These are phyloP conservation scores for Fusarium nodosum DNA, from an alignment of 2,329 filamentous ascomycete species.

Conservation along the genomic window DNA sequence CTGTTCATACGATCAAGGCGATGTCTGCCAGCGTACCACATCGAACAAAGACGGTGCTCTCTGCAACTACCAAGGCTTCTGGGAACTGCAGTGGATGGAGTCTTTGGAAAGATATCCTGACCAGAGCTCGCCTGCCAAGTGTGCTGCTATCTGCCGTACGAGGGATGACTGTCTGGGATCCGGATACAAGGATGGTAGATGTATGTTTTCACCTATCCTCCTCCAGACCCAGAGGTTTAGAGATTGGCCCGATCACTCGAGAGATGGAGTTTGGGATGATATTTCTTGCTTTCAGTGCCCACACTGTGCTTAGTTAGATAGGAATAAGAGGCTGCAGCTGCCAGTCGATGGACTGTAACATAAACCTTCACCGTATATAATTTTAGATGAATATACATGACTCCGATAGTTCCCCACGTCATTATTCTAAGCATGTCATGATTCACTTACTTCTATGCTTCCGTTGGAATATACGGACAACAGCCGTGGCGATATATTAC, in stretches of 20 bases:
- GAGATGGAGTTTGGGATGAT: slow-evolving; percentile 13
- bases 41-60: background rate
- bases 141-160: slow-evolving; percentile 15
- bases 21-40: background rate
- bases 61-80: background rate
- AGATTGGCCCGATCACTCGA: background rate
- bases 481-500: too few relatives aligned
- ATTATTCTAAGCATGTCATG: too few relatives aligned
- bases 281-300: slow-evolving; percentile 15
- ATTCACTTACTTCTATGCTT: too few relatives aligned
- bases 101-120: slow-evolving; percentile 1
- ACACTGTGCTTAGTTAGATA: background rate
- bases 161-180: slow-evolving; percentile 9
- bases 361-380: background rate
- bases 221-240: background rate
- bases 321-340: too few relatives aligned
- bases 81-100: background rate
- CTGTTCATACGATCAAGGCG: slow-evolving; percentile 10
- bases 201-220: background rate
- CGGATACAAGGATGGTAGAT: slow-evolving; percentile 11
- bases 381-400: background rate
- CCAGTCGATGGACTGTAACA: background rate
- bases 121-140: slow-evolving; percentile 17
- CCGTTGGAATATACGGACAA: too few relatives aligned
- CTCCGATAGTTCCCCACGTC: too few relatives aligned